Conservation (phyloP, 2,329 filamentous ascomycete genomes). For the Gremmenia infestans region DNA sequence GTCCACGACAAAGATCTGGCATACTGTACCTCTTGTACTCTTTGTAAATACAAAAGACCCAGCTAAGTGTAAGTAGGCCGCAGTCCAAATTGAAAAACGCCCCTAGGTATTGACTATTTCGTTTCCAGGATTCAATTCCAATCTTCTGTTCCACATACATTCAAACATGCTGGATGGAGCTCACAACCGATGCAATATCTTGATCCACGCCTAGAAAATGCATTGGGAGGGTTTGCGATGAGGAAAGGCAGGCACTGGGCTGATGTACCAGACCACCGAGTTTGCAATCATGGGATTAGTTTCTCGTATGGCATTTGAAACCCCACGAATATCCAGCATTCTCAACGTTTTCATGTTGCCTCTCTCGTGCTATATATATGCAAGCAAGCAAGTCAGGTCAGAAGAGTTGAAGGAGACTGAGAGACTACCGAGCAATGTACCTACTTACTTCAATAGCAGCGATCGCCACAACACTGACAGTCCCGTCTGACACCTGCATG, state of each 20-base stretch:
- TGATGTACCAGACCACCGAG: constrained; percentile 6
- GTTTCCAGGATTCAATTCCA: neutral
- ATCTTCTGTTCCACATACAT: neutral
- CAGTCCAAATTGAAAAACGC: neutral
- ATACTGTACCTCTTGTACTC: too few species aligned
- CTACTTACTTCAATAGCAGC: constrained; percentile 14
- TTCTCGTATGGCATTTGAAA: constrained; percentile 3
- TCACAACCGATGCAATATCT: neutral
- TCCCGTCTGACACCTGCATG: constrained; percentile 6
- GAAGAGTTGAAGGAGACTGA: too few species aligned
- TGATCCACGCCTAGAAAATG: neutral
- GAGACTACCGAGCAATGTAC: neutral
- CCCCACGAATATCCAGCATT: constrained; percentile 11
- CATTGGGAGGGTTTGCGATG: neutral
- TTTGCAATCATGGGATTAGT: constrained; percentile 11
- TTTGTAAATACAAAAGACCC: too few species aligned
- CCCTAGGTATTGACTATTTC: neutral
- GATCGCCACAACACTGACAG: constrained; percentile 15
- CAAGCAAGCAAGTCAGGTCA: neutral
- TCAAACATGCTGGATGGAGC: neutral
- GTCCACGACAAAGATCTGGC: too few species aligned
- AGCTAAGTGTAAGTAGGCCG: too few species aligned
- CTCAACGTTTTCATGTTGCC: constrained; percentile 6
- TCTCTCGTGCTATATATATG: constrained; percentile 8
- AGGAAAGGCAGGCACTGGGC: neutral